Base-by-base conservation (phyloP, 2,329 filamentous ascomycete species). In the Cordyceps javanica region DNA sequence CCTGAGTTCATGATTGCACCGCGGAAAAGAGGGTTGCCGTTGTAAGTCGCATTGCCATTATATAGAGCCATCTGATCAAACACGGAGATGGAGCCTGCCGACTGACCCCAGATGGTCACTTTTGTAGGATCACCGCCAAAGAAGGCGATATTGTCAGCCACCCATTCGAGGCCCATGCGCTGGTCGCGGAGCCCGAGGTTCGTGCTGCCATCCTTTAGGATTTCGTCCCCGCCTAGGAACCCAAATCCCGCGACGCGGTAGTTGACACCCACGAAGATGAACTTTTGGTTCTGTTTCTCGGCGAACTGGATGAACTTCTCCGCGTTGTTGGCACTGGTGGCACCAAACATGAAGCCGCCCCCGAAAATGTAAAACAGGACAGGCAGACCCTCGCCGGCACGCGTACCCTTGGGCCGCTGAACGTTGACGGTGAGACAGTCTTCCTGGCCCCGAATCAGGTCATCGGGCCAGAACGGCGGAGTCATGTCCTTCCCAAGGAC, bases 111-210 rank as follows among this genome's bases (percentile, higher is more conserved):
- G 52, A 88, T 82, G 0, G 83, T 87, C 6, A 88, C 83, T 61
- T 82, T 83, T 3, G 72, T 70, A 0, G 84, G 81, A 63, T 89
- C 85, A 2, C 86, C 86, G 2, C 86, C 86, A 66, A 89, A 89
- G 1, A 77, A 72, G 0, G 73, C 79, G 59, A 88, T 86, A 62
- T 88, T 85, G 60, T 86, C 82, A 3, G 81, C 77, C 0, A 86
- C 76, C 85, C 85, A 88, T 60, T 86, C 65, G 23, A 88, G 69
- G 0, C 78, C 83, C 9, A 83, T 70, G 19, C 82, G 72, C 65
- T 87, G 83, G 62, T 88, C 85, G 0, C 81, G 72, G 2, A 87
- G 72, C 2, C 85, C 85, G 2, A 85, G 66, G 60, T 88, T 88
- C 1, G 79, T 66, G 2, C 78, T 74, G 0, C 82, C 82, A 59